Evolutionary conservation across 163 green algal species (phyloP).

Genomic region (Smithsoniella earleae): DNA sequence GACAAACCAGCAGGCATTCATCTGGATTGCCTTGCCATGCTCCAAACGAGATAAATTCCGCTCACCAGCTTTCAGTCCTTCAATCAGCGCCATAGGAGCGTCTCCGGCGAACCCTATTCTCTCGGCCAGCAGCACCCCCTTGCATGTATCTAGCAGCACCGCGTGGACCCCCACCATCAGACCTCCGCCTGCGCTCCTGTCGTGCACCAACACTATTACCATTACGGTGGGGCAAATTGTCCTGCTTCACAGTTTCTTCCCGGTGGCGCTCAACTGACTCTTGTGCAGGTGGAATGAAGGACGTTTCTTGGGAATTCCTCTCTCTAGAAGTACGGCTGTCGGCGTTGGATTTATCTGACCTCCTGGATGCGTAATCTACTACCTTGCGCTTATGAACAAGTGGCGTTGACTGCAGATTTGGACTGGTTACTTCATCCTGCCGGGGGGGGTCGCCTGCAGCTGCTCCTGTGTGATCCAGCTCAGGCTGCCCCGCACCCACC

Average conservation of each 20-base stretch:
- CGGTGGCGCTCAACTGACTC: no score
- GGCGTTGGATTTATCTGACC: not conserved
- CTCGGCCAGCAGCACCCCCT: not conserved
- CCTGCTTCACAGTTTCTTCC: not conserved
- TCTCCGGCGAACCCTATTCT: not conserved
- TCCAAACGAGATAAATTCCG: not conserved
- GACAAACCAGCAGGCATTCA: no score
- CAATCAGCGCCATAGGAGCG: not conserved
- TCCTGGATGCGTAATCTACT: not conserved
- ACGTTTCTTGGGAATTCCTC: no score
- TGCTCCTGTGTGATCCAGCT: not conserved
- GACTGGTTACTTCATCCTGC: not conserved
- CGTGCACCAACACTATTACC: no score
- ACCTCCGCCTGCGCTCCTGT: not conserved
- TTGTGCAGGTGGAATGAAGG: no score
- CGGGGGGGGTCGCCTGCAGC: not conserved
- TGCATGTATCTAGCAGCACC: not conserved
- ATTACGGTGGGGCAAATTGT: no score
- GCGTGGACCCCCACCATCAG: not conserved
- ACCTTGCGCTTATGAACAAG: constrained; percentile 1
- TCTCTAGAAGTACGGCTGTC: not conserved
- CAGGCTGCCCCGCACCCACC: no score
- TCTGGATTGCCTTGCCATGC: not conserved
- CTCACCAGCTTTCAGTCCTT: not conserved
- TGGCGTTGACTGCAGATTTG: not conserved